These are phyloP conservation scores for Ogataea hybrid DNA, from an alignment of 1,139 yeast species.

Conservation along the genomic window DNA sequence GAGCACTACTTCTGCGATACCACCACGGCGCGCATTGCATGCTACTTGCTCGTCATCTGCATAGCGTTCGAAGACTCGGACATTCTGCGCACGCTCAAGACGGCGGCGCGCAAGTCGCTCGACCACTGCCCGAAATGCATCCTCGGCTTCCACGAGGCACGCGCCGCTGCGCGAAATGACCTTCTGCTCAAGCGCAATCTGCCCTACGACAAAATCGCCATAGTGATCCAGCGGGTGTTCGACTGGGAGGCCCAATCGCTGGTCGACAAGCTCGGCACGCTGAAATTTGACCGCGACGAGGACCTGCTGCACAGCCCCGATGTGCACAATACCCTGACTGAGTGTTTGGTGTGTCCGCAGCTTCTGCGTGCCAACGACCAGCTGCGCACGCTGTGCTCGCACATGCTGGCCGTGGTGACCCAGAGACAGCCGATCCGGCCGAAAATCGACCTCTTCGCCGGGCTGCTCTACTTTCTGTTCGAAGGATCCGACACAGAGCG, in stretches of 20 bases:
- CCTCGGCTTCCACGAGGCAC: constrained; percentile 48
- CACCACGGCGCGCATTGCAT: too few relatives aligned
- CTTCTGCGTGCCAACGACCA: constrained; percentile 40
- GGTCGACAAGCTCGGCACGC: constrained; percentile 11
- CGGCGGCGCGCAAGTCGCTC: constrained; percentile 40
- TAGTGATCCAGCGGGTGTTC: constrained; percentile 48
- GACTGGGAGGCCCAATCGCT: constrained; percentile 51
- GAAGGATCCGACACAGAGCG: constrained; percentile 49
- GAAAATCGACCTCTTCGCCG: constrained; percentile 38
- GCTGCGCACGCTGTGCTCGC: constrained; percentile 36
- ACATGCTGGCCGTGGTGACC: constrained; percentile 31
- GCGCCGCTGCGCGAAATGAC: constrained; percentile 48
- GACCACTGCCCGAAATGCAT: constrained; percentile 52
- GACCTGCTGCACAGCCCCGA: constrained; percentile 21
- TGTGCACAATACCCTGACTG: constrained; percentile 36
- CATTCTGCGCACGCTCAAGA: constrained; percentile 37
- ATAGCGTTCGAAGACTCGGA: constrained; percentile 33
- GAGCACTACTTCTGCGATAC: too few relatives aligned
- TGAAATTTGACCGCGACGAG: constrained; percentile 29
- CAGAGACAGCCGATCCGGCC: constrained; percentile 24
- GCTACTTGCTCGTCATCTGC: constrained; percentile 39
- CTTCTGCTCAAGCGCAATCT: constrained; percentile 52
- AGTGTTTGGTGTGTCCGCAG: constrained; percentile 51
- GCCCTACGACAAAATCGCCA: constrained; percentile 45
- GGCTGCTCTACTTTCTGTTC: constrained; percentile 49